A percentile compares a stretch with the other conserved stretches of the same genome.
These are phyloP conservation scores for Cicer chorassanicum DNA, from an alignment of 306 rosid species.

Conservation along the genomic window DNA sequence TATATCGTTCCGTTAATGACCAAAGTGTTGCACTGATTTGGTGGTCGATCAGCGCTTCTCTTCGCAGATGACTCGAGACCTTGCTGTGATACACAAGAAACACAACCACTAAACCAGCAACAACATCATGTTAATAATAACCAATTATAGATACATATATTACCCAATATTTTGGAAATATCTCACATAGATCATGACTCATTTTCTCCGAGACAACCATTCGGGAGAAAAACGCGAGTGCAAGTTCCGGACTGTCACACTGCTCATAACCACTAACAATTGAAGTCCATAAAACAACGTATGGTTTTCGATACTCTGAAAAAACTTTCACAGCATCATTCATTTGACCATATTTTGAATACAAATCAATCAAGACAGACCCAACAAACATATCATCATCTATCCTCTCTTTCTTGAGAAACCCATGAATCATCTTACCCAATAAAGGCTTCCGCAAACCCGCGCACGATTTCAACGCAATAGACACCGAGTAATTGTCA, in stretches of 20 bases:
- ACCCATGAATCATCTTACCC: slow-evolving; percentile 72
- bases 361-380: slow-evolving; percentile 67
- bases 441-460: slow-evolving; percentile 50
- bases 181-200: slow-evolving; percentile 59
- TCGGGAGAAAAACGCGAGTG: slow-evolving; percentile 59
- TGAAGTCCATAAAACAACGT: slow-evolving; percentile 75
- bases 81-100: too few species aligned
- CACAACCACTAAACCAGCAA: too few species aligned
- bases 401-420: slow-evolving; percentile 55
- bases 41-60: too few species aligned
- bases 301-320: slow-evolving; percentile 62
- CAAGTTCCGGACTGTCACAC: slow-evolving; percentile 57
- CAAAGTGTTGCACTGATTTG: too few species aligned
- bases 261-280: slow-evolving; percentile 74
- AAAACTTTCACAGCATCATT: slow-evolving; percentile 60
- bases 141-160: too few species aligned
- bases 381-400: slow-evolving; percentile 72
- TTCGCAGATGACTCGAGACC: too few species aligned
- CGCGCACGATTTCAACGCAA: slow-evolving; percentile 69
- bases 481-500: slow-evolving; percentile 62
- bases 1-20: too few species aligned
- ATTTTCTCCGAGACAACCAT: slow-evolving; percentile 52
- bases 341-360: slow-evolving; percentile 70
- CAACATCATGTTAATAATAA: too few species aligned
- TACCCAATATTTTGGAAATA: too few species aligned